phyloP scores from a whole-genome alignment of 2,329 filamentous ascomycete species.

The Alternaria sp. region DNA sequence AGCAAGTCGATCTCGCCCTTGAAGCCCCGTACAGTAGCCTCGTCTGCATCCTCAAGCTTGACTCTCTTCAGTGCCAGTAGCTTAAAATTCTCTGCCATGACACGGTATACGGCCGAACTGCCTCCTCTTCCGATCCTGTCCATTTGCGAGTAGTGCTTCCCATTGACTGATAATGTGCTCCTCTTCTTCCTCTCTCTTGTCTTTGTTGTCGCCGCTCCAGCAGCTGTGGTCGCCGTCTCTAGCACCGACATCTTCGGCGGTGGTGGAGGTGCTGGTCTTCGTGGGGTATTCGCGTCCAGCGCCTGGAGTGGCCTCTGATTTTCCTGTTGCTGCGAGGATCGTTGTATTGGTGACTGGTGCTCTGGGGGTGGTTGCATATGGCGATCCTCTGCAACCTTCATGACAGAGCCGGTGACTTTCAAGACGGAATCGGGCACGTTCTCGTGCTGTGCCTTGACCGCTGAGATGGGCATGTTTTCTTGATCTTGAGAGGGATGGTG shows the following conservation, averaged over 20 bases:
- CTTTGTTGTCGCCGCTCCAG: conserved; percentile 80
- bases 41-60: conserved; percentile 87
- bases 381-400: conserved; percentile 45
- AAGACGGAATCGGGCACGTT: conserved; percentile 43
- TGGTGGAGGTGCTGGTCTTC: conserved; percentile 76
- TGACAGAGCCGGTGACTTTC: conserved; percentile 47
- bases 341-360: conserved; percentile 43
- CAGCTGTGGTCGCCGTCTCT: conserved; percentile 86
- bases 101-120: conserved; percentile 92
- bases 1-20: conserved; percentile 96
- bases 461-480: conserved; percentile 73
- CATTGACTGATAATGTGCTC: conserved; percentile 86
- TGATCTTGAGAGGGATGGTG: conserved; percentile 70
- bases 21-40: conserved; percentile 81
- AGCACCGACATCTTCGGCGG: conserved; percentile 96
- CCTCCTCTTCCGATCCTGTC: conserved; percentile 92
- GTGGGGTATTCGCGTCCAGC: conserved; percentile 75
- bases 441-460: conserved; percentile 38
- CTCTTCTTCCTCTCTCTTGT: conserved; percentile 75
- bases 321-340: conserved; percentile 53
- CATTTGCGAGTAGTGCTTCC: conserved; percentile 86
- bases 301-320: conserved; percentile 60
- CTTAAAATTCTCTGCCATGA: conserved; percentile 96
- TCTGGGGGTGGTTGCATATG: conserved; percentile 33
- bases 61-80: conserved; percentile 95